Conservation (phyloP, 2,329 filamentous ascomycete species). For the Aphanoascus verrucosus region DNA sequence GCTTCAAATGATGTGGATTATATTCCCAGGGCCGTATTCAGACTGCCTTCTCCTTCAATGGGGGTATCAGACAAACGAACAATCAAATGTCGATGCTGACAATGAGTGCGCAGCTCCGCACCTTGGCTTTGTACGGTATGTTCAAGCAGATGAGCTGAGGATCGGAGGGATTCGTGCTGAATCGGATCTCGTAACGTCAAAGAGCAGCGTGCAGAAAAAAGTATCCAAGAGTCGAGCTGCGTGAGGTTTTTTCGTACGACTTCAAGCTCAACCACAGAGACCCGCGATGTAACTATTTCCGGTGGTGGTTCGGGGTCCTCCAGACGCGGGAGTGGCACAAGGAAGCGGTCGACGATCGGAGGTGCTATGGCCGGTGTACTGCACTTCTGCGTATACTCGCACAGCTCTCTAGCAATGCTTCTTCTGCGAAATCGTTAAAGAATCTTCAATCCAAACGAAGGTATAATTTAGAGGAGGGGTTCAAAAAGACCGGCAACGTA, state of each 20-base stretch:
- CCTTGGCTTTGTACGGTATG: neutral
- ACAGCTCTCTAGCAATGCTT: too few relatives aligned
- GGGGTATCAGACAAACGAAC: neutral
- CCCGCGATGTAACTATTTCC: neutral
- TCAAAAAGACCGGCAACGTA: too few relatives aligned
- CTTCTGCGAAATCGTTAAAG: too few relatives aligned
- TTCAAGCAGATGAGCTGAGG: neutral
- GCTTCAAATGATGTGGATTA: neutral
- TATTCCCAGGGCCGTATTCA: neutral
- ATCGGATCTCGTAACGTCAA: neutral
- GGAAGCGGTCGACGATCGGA: too few relatives aligned
- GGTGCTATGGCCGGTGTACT: too few relatives aligned
- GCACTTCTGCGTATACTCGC: too few relatives aligned
- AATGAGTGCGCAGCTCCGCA: neutral
- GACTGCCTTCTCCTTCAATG: neutral
- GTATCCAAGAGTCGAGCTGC: neutral
- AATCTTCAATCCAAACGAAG: too few relatives aligned
- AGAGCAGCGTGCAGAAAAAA: neutral
- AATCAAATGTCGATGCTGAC: neutral
- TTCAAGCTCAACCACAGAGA: neutral
- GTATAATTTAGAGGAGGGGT: too few relatives aligned
- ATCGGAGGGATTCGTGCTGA: neutral
- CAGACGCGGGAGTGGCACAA: too few relatives aligned
- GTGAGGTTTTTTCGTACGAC: slow-evolving; percentile 1
- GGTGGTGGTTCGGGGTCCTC: neutral